Conservation (phyloP, 257 asterid genomes). For the Haberlea rhodopensis region DNA sequence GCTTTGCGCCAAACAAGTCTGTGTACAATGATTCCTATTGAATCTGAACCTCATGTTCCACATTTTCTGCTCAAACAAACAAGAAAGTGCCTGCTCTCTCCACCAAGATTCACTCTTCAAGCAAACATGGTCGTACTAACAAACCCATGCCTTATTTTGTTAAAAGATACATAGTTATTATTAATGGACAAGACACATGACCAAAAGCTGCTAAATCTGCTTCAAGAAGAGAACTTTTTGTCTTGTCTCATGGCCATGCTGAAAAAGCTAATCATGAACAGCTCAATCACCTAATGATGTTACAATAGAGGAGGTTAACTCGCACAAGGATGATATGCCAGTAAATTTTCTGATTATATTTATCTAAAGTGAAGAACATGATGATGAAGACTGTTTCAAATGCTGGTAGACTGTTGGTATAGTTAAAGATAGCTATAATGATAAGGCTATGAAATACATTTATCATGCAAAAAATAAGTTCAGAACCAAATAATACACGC, state of each 20-base stretch:
- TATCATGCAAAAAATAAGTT: too few relatives aligned
- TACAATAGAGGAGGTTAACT: not conserved
- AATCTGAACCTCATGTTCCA: constrained; percentile 19
- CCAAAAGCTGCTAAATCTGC: constrained; percentile 20
- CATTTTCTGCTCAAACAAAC: not conserved
- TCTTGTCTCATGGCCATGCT: not conserved
- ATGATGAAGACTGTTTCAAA: constrained; percentile 30
- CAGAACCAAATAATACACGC: too few relatives aligned
- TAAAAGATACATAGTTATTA: constrained; percentile 23
- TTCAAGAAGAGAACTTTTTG: not conserved
- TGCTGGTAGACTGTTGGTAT: too few relatives aligned
- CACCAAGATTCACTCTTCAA: constrained; percentile 11
- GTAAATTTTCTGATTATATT: constrained; percentile 36
- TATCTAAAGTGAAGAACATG: constrained; percentile 34
- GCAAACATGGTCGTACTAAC: not conserved
- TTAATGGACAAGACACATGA: not conserved
- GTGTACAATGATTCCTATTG: too few relatives aligned
- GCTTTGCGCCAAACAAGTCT: too few relatives aligned
- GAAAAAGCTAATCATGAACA: not conserved
- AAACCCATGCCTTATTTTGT: not conserved
- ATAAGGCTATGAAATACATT: too few relatives aligned
- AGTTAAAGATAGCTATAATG: too few relatives aligned
- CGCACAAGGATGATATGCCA: constrained; percentile 25
- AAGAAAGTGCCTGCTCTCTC: not conserved
- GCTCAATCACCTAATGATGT: constrained; percentile 6